phyloP scores from a whole-genome alignment of 441 rosid genomes.

The Adansonia gregorii region DNA sequence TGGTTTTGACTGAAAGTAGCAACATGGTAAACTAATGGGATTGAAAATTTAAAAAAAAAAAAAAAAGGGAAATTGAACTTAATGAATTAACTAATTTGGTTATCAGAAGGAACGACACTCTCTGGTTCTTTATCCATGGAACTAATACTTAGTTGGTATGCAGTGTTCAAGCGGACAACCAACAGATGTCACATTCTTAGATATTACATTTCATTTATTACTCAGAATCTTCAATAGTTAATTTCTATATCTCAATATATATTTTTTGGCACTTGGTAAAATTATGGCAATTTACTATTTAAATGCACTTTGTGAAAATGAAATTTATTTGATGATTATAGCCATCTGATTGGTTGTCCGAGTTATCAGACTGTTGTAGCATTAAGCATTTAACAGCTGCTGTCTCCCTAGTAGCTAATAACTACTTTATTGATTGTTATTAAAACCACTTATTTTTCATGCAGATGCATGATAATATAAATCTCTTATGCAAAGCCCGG shows the following conservation, averaged over 20 bases:
- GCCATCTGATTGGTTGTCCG: constrained; percentile 9
- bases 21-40: constrained; percentile 1
- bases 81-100: neutral
- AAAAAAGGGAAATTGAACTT: neutral
- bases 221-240: neutral
- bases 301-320: neutral
- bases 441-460: constrained; percentile 18
- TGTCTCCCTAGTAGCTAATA: neutral
- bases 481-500: constrained; percentile 66
- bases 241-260: neutral
- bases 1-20: neutral
- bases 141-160: neutral
- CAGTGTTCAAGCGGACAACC: neutral
- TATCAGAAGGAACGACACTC: neutral
- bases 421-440: neutral
- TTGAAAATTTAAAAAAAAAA: neutral
- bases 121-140: neutral
- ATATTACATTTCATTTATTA: neutral
- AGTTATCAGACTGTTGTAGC: neutral
- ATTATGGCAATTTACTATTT: neutral
- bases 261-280: neutral
- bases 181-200: neutral
- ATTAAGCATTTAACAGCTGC: neutral
- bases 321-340: neutral
- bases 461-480: constrained; percentile 78